These are phyloP conservation scores for Bacterosira constricta DNA, from an alignment of 108 stramenopile genomes.

Conservation along the genomic window DNA sequence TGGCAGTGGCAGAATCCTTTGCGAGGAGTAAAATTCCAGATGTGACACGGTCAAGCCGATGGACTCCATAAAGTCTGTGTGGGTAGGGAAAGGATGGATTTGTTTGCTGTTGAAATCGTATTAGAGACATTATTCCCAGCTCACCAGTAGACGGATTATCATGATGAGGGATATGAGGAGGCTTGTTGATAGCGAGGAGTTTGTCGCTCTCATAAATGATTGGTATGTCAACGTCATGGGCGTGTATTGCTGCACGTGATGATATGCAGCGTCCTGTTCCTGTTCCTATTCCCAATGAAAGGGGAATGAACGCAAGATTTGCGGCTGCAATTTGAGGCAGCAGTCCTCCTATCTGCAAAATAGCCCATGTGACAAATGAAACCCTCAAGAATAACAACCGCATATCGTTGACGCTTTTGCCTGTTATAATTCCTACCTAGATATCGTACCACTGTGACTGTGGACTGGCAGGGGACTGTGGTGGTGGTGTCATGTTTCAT, in stretches of 20 bases:
- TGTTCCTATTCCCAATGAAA: neutral
- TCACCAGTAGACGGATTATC: conserved; percentile 37
- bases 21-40: conserved; percentile 82
- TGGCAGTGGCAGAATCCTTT: conserved; percentile 60
- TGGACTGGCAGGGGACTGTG: too few species aligned
- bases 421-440: too few species aligned
- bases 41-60: conserved; percentile 80
- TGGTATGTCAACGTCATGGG: conserved; percentile 18
- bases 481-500: too few species aligned
- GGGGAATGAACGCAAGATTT: neutral
- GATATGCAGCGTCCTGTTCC: neutral
- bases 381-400: neutral
- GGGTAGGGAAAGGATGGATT: conserved; percentile 12
- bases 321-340: neutral
- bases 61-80: conserved; percentile 76
- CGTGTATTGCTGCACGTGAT: neutral
- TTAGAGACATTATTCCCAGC: conserved; percentile 52
- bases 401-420: too few species aligned
- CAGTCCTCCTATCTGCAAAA: too few species aligned
- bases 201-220: conserved; percentile 69
- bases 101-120: conserved; percentile 40
- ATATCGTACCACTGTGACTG: too few species aligned
- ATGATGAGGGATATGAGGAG: conserved; percentile 71
- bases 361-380: too few species aligned
- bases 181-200: conserved; percentile 71